Percentiles rank a stretch among this genome's conserved stretches.
Conservation (phyloP, 2,329 filamentous ascomycete species). For the Arthrinium puccinioides region DNA sequence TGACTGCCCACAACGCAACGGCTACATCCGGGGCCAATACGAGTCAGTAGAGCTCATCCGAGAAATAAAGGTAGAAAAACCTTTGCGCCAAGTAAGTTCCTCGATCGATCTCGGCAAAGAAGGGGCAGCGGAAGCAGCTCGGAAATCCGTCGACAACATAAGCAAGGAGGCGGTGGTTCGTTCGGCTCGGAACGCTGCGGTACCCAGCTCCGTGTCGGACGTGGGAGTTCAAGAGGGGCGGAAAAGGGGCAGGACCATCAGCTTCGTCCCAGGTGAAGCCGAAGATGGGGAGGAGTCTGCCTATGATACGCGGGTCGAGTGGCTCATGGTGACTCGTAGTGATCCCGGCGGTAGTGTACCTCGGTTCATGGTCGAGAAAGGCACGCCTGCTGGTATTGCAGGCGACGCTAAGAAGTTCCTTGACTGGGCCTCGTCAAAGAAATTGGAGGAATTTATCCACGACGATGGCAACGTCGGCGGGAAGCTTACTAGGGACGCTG, state of each 20-base stretch:
- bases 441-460: conserved; percentile 25
- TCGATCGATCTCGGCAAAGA: conserved; percentile 33
- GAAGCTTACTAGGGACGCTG: conserved; percentile 13
- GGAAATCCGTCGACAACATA: conserved; percentile 17
- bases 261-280: conserved; percentile 19
- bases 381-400: conserved; percentile 74
- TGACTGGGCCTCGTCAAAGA: conserved; percentile 55
- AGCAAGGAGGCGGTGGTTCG: conserved; percentile 35
- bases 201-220: conserved; percentile 9
- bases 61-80: conserved; percentile 59
- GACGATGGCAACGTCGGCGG: conserved; percentile 9
- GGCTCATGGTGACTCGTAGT: conserved; percentile 87
- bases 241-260: conserved; percentile 18
- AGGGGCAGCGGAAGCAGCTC: conserved; percentile 21
- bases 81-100: conserved; percentile 33
- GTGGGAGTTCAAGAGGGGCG: conserved; percentile 25
- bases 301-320: conserved; percentile 56
- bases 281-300: conserved; percentile 19
- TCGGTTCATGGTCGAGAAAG: conserved; percentile 84
- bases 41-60: conserved; percentile 89
- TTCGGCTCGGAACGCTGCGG: conserved; percentile 25
- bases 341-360: conserved; percentile 86
- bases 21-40: conserved; percentile 78
- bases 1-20: conserved; percentile 59
- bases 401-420: conserved; percentile 75